Evolutionary conservation across 345 rosid species (phyloP), one percentile per base, ranked within the genome.

Genomic region (Psidium friedrichsthalianum): DNA sequence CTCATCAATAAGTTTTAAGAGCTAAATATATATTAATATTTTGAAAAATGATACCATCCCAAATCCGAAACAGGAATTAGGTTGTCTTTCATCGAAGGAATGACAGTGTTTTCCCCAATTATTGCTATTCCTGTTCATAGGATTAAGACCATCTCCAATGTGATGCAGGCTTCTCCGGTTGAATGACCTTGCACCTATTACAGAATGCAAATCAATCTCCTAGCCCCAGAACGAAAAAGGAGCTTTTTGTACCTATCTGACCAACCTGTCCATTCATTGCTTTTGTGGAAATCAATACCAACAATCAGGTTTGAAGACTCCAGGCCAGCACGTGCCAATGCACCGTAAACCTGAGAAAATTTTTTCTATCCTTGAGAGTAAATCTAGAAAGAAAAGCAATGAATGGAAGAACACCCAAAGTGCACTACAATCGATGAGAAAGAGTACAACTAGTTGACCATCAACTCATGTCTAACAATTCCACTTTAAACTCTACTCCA

Each of bases 231-330:
- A 57, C 59, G 40, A 44, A 49, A 69, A 83, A 74, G 84, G 20
- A 80, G 51, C 56, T 51, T 9, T 47, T 16, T 78, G 64, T 40
- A 69, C 3, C 47, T n/a, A 44, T 40, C 52, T 51, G 82, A 74
- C 36, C 82, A 56, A 92, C 98, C 98, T 90, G 96, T 94, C 98
- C 98, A 94, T 83, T 94, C 98, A 49, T 94, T 94, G 91, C 98
- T 94, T 89, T 93, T 94, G n/a, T 40, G 98, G 93, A 94, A 93
- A 89, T 94, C 98, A 85, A 94, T 93, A 81, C 96, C 98, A 56
- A 94, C 94, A 82, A 94, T 94, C 85, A 94, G 96, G 88, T 94
- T 94, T 29, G 95, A 94, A 32, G 96, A 94, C 89, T 94, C 98
- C 84, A 94, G 85, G 51, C 98, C 98, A 84, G 96, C 93, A 47